Percentiles rank a stretch among this genome's conserved stretches.
phyloP scores from a whole-genome alignment of 1,139 yeast genomes.

The Yamadazyma siamensis region DNA sequence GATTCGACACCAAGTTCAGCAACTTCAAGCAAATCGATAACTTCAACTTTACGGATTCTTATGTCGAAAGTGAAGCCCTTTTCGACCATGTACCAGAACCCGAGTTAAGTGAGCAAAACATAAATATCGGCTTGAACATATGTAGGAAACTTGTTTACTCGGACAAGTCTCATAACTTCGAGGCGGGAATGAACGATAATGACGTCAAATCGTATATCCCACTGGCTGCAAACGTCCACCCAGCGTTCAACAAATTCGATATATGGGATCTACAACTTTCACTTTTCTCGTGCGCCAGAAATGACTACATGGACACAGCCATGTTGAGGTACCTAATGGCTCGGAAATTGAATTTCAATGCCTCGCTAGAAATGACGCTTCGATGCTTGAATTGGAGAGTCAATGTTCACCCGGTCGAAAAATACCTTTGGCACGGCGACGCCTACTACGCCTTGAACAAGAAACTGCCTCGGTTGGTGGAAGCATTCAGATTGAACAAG shows the following conservation, averaged over 20 bases:
- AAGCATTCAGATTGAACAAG: constrained; percentile 54
- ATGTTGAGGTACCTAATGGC: constrained; percentile 68
- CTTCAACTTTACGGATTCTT: constrained; percentile 12
- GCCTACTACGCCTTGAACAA: constrained; percentile 19
- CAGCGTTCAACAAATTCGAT: constrained; percentile 3
- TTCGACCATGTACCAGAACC: constrained; percentile 8
- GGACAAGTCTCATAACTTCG: constrained; percentile 3
- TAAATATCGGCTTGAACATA: constrained; percentile 10
- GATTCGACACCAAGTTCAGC: constrained; percentile 47
- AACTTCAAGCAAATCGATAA: constrained; percentile 1
- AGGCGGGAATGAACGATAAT: constrained; percentile 4
- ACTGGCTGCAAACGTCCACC: constrained; percentile 4
- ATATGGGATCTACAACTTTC: constrained; percentile 7
- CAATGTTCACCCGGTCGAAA: constrained; percentile 54
- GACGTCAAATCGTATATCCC: constrained; percentile 5
- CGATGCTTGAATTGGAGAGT: constrained; percentile 69
- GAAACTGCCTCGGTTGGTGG: constrained; percentile 41
- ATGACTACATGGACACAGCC: constrained; percentile 70
- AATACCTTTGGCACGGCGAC: constrained; percentile 62
- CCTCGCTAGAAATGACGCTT: constrained; percentile 63
- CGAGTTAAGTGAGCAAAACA: constrained; percentile 8
- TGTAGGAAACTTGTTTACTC: constrained; percentile 4
- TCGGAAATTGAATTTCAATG: constrained; percentile 66
- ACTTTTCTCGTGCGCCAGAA: constrained; percentile 57
- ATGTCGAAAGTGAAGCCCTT: constrained; percentile 5